Conservation (phyloP, 768 basidiomycete genomes). For the Hericium rajendrae region DNA sequence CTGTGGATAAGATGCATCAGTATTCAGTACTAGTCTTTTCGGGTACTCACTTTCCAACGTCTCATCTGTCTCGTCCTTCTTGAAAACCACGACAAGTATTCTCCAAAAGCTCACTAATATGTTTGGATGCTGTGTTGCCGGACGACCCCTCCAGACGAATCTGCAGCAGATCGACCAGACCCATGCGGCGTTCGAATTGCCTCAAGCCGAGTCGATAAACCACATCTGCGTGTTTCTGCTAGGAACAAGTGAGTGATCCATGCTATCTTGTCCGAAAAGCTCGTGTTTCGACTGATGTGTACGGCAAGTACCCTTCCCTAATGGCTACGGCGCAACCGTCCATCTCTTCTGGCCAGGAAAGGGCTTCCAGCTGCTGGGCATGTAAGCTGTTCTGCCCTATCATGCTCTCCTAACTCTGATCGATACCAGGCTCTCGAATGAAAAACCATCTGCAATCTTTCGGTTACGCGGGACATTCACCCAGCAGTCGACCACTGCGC, state of each 20-base stretch:
- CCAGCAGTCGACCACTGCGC: slow-evolving; percentile 21
- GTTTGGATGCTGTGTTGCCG: slow-evolving; percentile 78
- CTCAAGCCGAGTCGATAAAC: slow-evolving; percentile 63
- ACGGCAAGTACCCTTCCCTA: slow-evolving; percentile 61
- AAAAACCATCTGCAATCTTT: slow-evolving; percentile 85
- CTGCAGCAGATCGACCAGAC: slow-evolving; percentile 76
- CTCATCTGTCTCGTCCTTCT: not conserved
- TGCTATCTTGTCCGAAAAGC: not conserved
- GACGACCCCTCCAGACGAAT: slow-evolving; percentile 71
- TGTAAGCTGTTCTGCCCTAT: slow-evolving; percentile 36
- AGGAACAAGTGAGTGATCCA: slow-evolving; percentile 49
- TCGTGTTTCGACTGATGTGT: not conserved
- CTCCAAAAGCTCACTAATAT: slow-evolving; percentile 24
- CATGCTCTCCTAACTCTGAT: not conserved
- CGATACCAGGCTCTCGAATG: slow-evolving; percentile 68
- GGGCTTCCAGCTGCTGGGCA: slow-evolving; percentile 79
- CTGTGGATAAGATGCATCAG: not conserved
- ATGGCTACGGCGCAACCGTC: slow-evolving; percentile 76
- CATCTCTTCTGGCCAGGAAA: slow-evolving; percentile 83
- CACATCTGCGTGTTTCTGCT: slow-evolving; percentile 80
- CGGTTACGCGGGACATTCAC: slow-evolving; percentile 62
- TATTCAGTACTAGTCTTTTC: not conserved
- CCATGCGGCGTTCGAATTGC: slow-evolving; percentile 71
- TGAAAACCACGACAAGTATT: not conserved
- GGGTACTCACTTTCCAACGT: not conserved